phyloP scores from a whole-genome alignment of 1,284 basidiomycete genomes.

The Tetrapyrgos nigripes region DNA sequence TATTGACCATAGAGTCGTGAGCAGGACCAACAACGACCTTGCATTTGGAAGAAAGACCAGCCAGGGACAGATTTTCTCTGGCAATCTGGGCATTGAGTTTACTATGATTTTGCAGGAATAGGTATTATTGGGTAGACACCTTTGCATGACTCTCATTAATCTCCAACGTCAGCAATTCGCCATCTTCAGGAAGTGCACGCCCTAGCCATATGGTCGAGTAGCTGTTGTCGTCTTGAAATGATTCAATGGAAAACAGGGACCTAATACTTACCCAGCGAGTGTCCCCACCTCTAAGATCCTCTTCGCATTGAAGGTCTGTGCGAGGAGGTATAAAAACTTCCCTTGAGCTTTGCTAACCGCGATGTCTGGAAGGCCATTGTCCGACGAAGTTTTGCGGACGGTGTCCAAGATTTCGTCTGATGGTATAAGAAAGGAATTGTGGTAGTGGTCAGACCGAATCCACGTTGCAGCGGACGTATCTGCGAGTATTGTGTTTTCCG shows the following conservation, averaged over 20 bases:
- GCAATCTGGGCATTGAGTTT: slow-evolving; percentile 49
- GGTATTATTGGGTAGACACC: slow-evolving; percentile 40
- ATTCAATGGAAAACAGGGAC: neutral
- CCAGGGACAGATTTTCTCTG: slow-evolving; percentile 54
- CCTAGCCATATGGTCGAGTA: slow-evolving; percentile 69
- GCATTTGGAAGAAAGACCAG: slow-evolving; percentile 52
- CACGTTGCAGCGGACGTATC: slow-evolving; percentile 43
- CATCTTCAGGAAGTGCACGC: slow-evolving; percentile 59
- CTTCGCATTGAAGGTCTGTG: slow-evolving; percentile 54
- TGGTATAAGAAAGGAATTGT: slow-evolving; percentile 15
- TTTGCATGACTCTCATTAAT: slow-evolving; percentile 53
- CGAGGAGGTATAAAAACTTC: slow-evolving; percentile 59
- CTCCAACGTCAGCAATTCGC: slow-evolving; percentile 57
- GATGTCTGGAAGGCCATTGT: slow-evolving; percentile 47
- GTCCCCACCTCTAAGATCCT: slow-evolving; percentile 66
- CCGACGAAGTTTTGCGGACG: slow-evolving; percentile 46
- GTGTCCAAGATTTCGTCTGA: slow-evolving; percentile 44
- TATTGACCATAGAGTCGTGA: slow-evolving; percentile 46
- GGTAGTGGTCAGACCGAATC: slow-evolving; percentile 41
- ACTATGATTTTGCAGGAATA: neutral
- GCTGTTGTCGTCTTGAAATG: slow-evolving; percentile 32
- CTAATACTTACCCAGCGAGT: slow-evolving; percentile 57
- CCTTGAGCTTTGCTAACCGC: slow-evolving; percentile 62
- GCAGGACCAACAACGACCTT: slow-evolving; percentile 58
- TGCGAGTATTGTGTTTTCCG: slow-evolving; percentile 3